Base-by-base conservation (phyloP, 306 rosid species). In the Glycine latifolia region DNA sequence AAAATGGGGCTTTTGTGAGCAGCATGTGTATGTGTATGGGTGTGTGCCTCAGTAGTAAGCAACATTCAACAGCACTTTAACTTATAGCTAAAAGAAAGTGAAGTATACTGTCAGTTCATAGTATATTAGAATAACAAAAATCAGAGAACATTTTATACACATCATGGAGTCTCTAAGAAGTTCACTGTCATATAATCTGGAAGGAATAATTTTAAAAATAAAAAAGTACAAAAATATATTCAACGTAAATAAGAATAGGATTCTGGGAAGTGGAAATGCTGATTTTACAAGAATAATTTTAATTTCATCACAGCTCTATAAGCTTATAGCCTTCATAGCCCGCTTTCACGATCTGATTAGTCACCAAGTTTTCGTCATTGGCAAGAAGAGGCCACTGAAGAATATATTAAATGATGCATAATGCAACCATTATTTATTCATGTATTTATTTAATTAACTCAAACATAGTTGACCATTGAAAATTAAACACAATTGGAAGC, bases 401-500 rank as follows among this genome's bases (percentile, higher is more conserved):
- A 20, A 31, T 59, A 61, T 53, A 16, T 11, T 61, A 82, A 77
- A 44, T 59, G 48, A 43, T 58, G 39, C 49, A 44, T 59, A 46
- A 33, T 48, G 47, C 31, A 17, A 65, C 41, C 39, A 31, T 20
- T 79, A 67, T 4, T 65, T 65, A 35, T 9, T 68, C n/a, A n/a
- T n/a, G n/a, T 20, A 20, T 20, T 20, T 20, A 20, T 0, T 26
- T 26, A 26, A 26, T 26, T 43, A 46, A 15, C 47, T 37, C 55
- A 49, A 79, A 37, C 8, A 55, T 35, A 14, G 56, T 48, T 70
- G 41, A 52, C 60, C 37, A 83, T 17, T 46, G 16, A 70, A 41
- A 77, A 62, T 54, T 63, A 41, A 82, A 68, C 20, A 72, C 68
- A 11, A 60, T 46, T 79, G 1, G 31, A 8, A 56, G 4, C 44